Base-by-base conservation (phyloP, 2,329 filamentous ascomycete species). In the Zasmidium angulare region DNA sequence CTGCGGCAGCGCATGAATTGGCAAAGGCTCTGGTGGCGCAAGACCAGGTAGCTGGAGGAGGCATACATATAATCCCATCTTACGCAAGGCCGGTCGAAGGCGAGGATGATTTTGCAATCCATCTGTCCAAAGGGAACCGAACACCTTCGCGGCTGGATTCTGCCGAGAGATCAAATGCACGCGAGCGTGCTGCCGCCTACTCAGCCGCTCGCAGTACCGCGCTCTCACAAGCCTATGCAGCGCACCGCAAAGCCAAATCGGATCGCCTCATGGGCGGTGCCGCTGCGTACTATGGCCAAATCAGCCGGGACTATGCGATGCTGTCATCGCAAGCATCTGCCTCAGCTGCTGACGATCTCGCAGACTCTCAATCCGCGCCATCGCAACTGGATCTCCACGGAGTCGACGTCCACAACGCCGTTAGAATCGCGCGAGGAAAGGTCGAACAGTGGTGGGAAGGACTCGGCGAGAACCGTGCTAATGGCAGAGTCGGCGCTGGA, bases 301-400 rank as follows among this genome's bases (percentile, higher is more conserved):
- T 89, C 11, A 89, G 86, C 1, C 86, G 87, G 21, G 86, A 90
- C 50, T 82, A 86, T 59, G 79, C 84, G 3, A 81, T 79, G 12
- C 78, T 79, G 47, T 83, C 86, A 1, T 82, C 84, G 62, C 77
- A 78, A 19, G 82, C 86, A n/a, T 79, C 80, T 19, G 86, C 86
- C n/a, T 79, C 80, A 0, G 86, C 86, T 1, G 90, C 91, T 1
- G 89, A 95, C 68, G 75, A 83, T 0, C 80, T 88, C 2, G 93
- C 93, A 1, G 81, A 86, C 11, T 71, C 77, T 10, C 88, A 92
- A 70, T 93, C 90, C 53, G 62, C 62, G 0, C 60, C 72, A 1
- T 79, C 75, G 1, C 78, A 81, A 20, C 79, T 96, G 7, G 93
- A 98, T 73, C 78, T 98, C 23, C 93, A 98, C 72, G 91, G 91